A percentile compares a stretch with the other conserved stretches of the same genome.
Conservation (phyloP, 768 basidiomycete species). For the Leccinum uliginosum region DNA sequence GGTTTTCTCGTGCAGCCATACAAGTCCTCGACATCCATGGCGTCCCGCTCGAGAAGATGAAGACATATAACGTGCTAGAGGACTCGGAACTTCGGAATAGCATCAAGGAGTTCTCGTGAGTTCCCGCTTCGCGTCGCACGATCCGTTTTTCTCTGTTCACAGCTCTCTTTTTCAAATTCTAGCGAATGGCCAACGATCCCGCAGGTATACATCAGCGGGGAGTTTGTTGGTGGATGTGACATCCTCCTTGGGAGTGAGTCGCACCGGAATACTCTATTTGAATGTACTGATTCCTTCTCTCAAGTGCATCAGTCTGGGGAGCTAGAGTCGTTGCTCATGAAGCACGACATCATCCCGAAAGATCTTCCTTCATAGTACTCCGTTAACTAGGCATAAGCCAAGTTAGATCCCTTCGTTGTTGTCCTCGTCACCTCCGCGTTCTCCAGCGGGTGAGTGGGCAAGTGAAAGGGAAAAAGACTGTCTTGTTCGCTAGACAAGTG, state of each 20-base stretch:
- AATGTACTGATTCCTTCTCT: neutral
- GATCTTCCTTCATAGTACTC: neutral
- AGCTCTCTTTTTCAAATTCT: neutral
- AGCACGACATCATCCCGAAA: slow-evolving; percentile 60
- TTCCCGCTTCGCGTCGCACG: slow-evolving; percentile 14
- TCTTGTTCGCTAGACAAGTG: neutral
- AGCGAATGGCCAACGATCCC: slow-evolving; percentile 99
- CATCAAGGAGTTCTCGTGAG: slow-evolving; percentile 97
- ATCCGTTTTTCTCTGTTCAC: neutral
- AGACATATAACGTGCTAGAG: slow-evolving; percentile 86
- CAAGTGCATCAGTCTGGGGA: slow-evolving; percentile 97
- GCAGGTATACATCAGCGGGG: slow-evolving; percentile 90
- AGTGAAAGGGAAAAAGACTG: neutral
- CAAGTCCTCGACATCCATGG: slow-evolving; percentile 86
- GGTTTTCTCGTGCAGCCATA: slow-evolving; percentile 91
- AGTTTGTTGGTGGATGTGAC: slow-evolving; percentile 97
- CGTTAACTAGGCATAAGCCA: neutral
- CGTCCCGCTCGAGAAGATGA: slow-evolving; percentile 74
- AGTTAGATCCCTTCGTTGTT: neutral
- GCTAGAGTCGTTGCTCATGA: slow-evolving; percentile 74
- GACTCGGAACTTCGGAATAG: slow-evolving; percentile 78
- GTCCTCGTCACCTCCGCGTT: neutral
- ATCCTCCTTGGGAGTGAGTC: slow-evolving; percentile 84
- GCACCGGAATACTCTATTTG: neutral
- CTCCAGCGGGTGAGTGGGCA: neutral